Evolutionary conservation across 306 rosid species (phyloP), one percentile per base, ranked within the genome.

Genomic region (Cucumis cinereus): DNA sequence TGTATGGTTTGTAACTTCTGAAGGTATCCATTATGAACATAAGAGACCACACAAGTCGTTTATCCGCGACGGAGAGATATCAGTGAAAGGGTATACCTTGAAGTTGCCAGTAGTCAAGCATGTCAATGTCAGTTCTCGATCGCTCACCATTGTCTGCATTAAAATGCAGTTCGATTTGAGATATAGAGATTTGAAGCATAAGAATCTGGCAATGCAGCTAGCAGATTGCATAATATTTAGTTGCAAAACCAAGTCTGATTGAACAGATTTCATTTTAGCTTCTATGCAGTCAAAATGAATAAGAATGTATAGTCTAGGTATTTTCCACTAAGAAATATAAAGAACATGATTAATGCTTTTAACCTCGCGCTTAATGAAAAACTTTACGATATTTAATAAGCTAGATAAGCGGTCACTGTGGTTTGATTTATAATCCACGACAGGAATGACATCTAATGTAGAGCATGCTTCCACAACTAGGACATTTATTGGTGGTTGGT

Each of bases 101-200:
- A 85, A 91, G 59, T 90, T 90, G 74, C 97, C 97, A 61, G 89
- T 90, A 61, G 75, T 75, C 82, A 84, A 61, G 75, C 98, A 94
- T 75, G 95, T 91, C 88, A 94, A 82, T 61, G 97, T 94, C 95
- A 90, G 72, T 86, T 89, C 90, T 69, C 78, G 88, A 78, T 88
- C 60, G 84, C 89, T 90, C 83, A 85, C 92, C 98, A 89, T 91
- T 80, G 91, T 79, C 98, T 94, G 98, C 97, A 89, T 28, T 24
- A 11, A 33, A 77, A 40, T 60, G 24, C 0, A 17, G 10, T 47
- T 49, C 23, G 2, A 24, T 45, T 47, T 71, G 13, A 70, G 59
- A 43, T 33, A 10, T 68, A 13, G 38, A 68, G n/a, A 23, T 38
- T 68, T 17, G 55, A 68, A 68, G 38, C 55, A 23, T 7, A 43